phyloP scores from a whole-genome alignment of 495 filamentous ascomycete genomes.

The Hypoxylon cercidicola region DNA sequence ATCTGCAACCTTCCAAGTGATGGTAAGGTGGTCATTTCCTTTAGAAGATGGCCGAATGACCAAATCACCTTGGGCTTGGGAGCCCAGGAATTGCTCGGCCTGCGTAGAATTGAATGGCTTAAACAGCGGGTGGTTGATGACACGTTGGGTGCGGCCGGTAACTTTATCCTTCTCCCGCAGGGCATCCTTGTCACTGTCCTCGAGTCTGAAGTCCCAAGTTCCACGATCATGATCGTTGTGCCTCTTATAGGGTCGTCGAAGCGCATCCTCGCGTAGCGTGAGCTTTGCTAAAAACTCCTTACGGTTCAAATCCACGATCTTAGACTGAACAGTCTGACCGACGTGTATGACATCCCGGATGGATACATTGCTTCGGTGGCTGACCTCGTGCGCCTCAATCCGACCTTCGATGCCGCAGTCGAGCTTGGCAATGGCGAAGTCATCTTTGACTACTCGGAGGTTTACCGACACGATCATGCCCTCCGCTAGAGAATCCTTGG shows the following conservation, averaged over 20 bases:
- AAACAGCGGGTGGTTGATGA: slow-evolving; percentile 97
- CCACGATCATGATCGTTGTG: slow-evolving; percentile 73
- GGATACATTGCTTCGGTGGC: slow-evolving; percentile 62
- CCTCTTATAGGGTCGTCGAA: slow-evolving; percentile 74
- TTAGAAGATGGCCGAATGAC: slow-evolving; percentile 95
- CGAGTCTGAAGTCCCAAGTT: slow-evolving; percentile 87
- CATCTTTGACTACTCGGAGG: slow-evolving; percentile 86
- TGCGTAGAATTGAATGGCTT: slow-evolving; percentile 90
- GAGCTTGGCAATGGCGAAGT: slow-evolving; percentile 91
- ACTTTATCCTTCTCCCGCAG: slow-evolving; percentile 82
- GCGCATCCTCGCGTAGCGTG: slow-evolving; percentile 80
- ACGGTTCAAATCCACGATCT: slow-evolving; percentile 84
- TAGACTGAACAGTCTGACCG: slow-evolving; percentile 87
- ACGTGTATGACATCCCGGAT: slow-evolving; percentile 69
- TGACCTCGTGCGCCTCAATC: slow-evolving; percentile 77
- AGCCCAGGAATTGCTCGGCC: slow-evolving; percentile 91
- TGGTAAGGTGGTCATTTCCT: slow-evolving; percentile 90
- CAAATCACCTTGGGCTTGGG: slow-evolving; percentile 84
- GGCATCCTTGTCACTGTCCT: slow-evolving; percentile 79
- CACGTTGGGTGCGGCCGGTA: slow-evolving; percentile 83
- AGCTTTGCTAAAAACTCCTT: slow-evolving; percentile 83
- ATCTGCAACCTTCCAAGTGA: slow-evolving; percentile 98
- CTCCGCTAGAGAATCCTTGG: slow-evolving; percentile 78
- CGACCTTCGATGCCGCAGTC: slow-evolving; percentile 94
- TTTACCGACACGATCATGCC: slow-evolving; percentile 93